These are phyloP conservation scores for Eucalyptus cloeziana DNA, from an alignment of 345 rosid genomes.

Conservation along the genomic window DNA sequence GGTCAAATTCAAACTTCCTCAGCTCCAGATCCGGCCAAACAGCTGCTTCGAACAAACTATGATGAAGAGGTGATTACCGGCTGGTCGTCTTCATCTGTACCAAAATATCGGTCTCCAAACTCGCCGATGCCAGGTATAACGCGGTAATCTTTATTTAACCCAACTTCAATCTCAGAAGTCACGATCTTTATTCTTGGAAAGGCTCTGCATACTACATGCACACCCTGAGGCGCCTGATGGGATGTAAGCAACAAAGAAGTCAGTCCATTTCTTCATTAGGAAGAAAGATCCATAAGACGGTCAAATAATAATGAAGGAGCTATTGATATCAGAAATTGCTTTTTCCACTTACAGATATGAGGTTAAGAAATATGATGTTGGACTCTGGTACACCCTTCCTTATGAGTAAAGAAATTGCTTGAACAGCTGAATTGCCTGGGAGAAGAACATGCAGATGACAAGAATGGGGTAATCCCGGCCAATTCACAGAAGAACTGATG, in stretches of 20 bases:
- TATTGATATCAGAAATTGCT: background rate
- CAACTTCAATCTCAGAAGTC: constrained; percentile 89
- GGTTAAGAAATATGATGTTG: constrained; percentile 92
- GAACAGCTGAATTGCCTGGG: constrained; percentile 92
- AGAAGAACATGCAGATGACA: background rate
- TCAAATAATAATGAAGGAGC: background rate
- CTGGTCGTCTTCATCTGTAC: constrained; percentile 81
- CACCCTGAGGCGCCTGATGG: constrained; percentile 95
- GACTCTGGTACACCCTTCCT: constrained; percentile 91
- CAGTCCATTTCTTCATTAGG: background rate
- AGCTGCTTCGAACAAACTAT: background rate
- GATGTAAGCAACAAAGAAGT: background rate
- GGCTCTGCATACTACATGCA: constrained; percentile 87
- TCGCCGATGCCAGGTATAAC: constrained; percentile 98
- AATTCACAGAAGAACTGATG: background rate
- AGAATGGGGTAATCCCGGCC: background rate
- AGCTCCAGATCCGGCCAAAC: background rate
- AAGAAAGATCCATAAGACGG: background rate
- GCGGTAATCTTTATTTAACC: constrained; percentile 82
- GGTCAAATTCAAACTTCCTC: background rate
- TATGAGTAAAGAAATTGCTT: constrained; percentile 75
- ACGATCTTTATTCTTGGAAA: constrained; percentile 92
- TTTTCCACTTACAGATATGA: constrained; percentile 63
- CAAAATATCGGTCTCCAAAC: constrained; percentile 94
- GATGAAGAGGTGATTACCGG: constrained; percentile 8